Conservation (phyloP, 768 basidiomycete species). For the Leccinellum rugosiceps region DNA sequence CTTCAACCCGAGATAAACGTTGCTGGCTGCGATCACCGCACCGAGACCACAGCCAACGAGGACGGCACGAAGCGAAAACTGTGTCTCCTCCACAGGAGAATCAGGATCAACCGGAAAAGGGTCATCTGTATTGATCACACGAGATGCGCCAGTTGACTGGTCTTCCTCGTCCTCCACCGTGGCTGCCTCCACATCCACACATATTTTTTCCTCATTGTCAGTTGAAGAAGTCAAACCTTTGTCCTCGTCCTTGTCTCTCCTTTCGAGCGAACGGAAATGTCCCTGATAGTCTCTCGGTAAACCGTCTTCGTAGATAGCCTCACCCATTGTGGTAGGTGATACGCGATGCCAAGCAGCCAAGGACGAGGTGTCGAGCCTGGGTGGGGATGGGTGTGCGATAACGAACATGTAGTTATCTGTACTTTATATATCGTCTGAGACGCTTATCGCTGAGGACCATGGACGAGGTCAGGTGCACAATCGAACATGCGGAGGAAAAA, state of each 20-base stretch:
- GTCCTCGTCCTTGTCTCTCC: background rate
- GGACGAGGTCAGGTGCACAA: background rate
- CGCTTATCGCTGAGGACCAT: slow-evolving; percentile 8
- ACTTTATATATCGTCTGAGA: background rate
- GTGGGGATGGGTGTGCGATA: background rate
- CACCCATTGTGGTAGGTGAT: background rate
- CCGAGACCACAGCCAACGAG: slow-evolving; percentile 51
- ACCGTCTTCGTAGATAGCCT: background rate
- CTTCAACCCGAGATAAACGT: slow-evolving; percentile 67
- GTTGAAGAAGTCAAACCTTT: background rate
- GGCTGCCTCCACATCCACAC: slow-evolving; percentile 1
- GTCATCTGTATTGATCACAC: slow-evolving; percentile 24
- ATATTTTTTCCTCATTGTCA: background rate
- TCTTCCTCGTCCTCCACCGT: background rate
- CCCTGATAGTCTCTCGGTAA: background rate
- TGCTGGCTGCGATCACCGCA: slow-evolving; percentile 56
- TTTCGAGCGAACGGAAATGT: background rate
- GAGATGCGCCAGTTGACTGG: background rate
- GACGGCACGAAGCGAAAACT: slow-evolving; percentile 51
- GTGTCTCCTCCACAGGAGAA: slow-evolving; percentile 39
- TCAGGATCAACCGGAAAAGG: slow-evolving; percentile 56
- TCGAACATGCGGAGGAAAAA: background rate
- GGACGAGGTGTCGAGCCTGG: background rate
- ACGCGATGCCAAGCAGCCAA: background rate
- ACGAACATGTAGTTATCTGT: background rate